Evolutionary conservation across 768 basidiomycete species (phyloP), one percentile per base, ranked within the genome.

Genomic region (Boletus pseudopeckii): DNA sequence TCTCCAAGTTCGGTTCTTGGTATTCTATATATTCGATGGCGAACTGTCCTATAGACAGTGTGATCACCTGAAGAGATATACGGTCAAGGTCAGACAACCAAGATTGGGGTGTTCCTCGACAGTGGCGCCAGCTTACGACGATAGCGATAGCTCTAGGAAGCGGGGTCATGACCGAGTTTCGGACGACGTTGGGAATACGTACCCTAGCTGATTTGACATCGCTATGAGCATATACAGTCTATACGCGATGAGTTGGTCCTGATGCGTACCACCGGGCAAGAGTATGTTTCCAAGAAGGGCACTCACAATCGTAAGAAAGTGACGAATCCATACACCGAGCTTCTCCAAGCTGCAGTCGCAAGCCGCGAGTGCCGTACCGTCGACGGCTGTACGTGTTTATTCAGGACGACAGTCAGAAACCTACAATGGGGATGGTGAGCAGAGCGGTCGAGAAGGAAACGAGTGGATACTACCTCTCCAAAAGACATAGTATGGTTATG

Each of bases 161-260:
- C 26, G 1, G 15, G 7, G 42, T 67, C 57, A 64, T 4, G 50
- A 22, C 48, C 45, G 7, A 36, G 5, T n/a, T 53, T 47, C 28
- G 26, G 20, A 40, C 5, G 24, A 46, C 4, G 17, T 20, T 9
- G 36, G 36, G 39, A 42, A 37, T 18, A 75, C 85, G 68, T 63
- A 88, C 87, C 84, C 79, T n/a, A 81, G 52, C 50, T 87, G 80
- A 57, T 85, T 81, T 20, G 86, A 81, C 85, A 88, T 88, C 24
- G 83, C 78, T 48, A 85, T 73, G 15, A 90, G 76, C 86, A 90
- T 88, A 62, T 88, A 89, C 55, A 80, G 69, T 51, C 86, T 88
- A 48, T 10, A 30, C 40, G 14, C 17, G 18, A 24, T 41, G 48
- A 45, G 53, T 58, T 52, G n/a, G 47, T 34, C 34, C 42, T 8